These are phyloP conservation scores for Zygosaccharomyces siamensis DNA, from an alignment of 805 yeast species.

Conservation along the genomic window DNA sequence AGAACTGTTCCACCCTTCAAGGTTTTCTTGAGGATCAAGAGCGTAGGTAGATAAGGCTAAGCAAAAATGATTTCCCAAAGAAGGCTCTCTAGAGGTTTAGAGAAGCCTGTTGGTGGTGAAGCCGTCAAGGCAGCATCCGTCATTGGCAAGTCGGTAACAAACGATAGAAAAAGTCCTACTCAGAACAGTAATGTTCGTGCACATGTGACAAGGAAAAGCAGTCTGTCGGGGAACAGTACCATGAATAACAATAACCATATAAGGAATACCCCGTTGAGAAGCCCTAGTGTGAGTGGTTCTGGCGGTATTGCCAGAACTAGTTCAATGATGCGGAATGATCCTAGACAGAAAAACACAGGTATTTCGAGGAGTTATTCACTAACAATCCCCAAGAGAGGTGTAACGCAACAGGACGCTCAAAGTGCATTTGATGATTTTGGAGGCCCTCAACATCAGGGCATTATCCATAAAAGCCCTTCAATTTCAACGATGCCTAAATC, in stretches of 20 bases:
- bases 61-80: slow-evolving; percentile 14
- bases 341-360: background rate
- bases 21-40: background rate
- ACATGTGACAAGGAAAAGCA: slow-evolving; percentile 14
- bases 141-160: slow-evolving; percentile 45
- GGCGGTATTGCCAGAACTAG: slow-evolving; percentile 7
- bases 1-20: no score
- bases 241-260: slow-evolving; percentile 1
- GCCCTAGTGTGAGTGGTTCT: slow-evolving; percentile 3
- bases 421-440: slow-evolving; percentile 34
- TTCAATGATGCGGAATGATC: slow-evolving; percentile 5
- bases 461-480: slow-evolving; percentile 29
- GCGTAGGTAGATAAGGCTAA: background rate
- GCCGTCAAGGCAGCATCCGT: slow-evolving; percentile 64
- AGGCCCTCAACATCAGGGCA: slow-evolving; percentile 26
- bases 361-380: background rate
- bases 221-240: slow-evolving; percentile 6
- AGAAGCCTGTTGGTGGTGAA: slow-evolving; percentile 38
- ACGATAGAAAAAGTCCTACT: slow-evolving; percentile 26
- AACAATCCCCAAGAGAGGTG: background rate
- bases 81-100: slow-evolving; percentile 13
- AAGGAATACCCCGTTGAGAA: slow-evolving; percentile 10
- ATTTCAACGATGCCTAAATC: slow-evolving; percentile 15
- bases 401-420: slow-evolving; percentile 24
- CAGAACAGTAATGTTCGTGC: slow-evolving; percentile 21